Conservation (phyloP, 169 alveolate species). For the Cryptosporidium tyzzeri region DNA sequence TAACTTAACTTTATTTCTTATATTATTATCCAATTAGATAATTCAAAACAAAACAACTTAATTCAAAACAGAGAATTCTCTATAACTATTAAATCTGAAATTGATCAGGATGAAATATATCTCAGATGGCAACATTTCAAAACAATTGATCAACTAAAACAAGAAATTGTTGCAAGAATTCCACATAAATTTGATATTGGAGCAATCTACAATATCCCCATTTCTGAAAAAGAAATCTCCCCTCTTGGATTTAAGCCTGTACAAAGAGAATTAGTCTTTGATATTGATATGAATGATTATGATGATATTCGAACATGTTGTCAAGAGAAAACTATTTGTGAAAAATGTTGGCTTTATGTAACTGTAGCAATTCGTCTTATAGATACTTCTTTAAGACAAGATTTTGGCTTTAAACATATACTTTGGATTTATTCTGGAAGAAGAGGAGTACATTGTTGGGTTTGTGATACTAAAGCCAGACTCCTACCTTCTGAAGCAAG, state of each 20-base stretch:
- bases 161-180: conserved; percentile 79
- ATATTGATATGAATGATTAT: conserved; percentile 99
- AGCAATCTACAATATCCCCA: conserved; percentile 92
- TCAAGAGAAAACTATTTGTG: conserved; percentile 94
- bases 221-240: conserved; percentile 81
- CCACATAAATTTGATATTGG: conserved; percentile 93
- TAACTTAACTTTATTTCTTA: not conserved
- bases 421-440: conserved; percentile 98
- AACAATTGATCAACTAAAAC: conserved; percentile 81
- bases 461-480: conserved; percentile 89
- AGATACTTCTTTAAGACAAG: conserved; percentile 89
- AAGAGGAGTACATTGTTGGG: conserved; percentile 99
- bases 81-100: conserved; percentile 60
- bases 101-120: conserved; percentile 84
- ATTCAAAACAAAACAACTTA: conserved; percentile 1
- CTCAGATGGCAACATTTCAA: conserved; percentile 85
- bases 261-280: conserved; percentile 94
- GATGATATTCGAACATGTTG: conserved; percentile 99
- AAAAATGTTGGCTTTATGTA: conserved; percentile 94
- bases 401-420: conserved; percentile 93
- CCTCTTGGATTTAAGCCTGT: conserved; percentile 66
- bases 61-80: conserved; percentile 68
- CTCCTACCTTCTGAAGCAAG: conserved; percentile 83
- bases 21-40: not conserved
- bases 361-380: conserved; percentile 86